Conservation (phyloP, 2,329 filamentous ascomycete species). For the Helicocarpus griseus region DNA sequence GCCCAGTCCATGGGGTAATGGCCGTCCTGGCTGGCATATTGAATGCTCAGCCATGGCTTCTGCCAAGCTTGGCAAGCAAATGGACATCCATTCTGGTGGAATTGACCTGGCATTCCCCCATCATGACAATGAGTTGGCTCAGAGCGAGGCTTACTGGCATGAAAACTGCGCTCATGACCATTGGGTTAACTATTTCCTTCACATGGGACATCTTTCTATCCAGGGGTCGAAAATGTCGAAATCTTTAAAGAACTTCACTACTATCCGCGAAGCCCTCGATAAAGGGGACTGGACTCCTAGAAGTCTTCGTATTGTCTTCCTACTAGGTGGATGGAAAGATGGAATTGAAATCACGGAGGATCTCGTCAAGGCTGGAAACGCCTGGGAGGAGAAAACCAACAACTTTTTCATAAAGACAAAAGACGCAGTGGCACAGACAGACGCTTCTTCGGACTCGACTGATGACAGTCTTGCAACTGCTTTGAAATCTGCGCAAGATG, state of each 20-base stretch:
- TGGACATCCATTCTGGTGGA: slow-evolving; percentile 90
- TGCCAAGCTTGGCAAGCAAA: slow-evolving; percentile 68
- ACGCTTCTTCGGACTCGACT: slow-evolving; percentile 17
- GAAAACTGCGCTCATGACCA: slow-evolving; percentile 43
- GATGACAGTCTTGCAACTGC: slow-evolving; percentile 38
- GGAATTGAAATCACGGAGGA: slow-evolving; percentile 84
- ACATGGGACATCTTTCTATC: slow-evolving; percentile 89
- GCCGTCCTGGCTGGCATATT: slow-evolving; percentile 91
- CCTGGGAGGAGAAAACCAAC: slow-evolving; percentile 72
- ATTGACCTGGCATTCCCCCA: slow-evolving; percentile 88
- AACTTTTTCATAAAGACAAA: slow-evolving; percentile 56
- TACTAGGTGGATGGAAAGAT: slow-evolving; percentile 83
- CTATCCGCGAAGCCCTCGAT: slow-evolving; percentile 71
- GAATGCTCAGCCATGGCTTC: slow-evolving; percentile 96
- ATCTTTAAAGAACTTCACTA: slow-evolving; percentile 89
- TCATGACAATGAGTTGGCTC: slow-evolving; percentile 85
- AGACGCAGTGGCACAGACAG: slow-evolving; percentile 30
- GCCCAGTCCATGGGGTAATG: slow-evolving; percentile 78
- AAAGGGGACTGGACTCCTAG: slow-evolving; percentile 64
- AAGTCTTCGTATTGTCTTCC: slow-evolving; percentile 72
- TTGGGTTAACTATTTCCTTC: slow-evolving; percentile 93
- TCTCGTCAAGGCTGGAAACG: slow-evolving; percentile 61
- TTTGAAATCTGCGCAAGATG: slow-evolving; percentile 45
- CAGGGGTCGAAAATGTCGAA: slow-evolving; percentile 94
- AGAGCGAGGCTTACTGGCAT: slow-evolving; percentile 76